phyloP scores from a whole-genome alignment of 2,329 filamentous ascomycete species.

The Cordyceps fumosorosea region DNA sequence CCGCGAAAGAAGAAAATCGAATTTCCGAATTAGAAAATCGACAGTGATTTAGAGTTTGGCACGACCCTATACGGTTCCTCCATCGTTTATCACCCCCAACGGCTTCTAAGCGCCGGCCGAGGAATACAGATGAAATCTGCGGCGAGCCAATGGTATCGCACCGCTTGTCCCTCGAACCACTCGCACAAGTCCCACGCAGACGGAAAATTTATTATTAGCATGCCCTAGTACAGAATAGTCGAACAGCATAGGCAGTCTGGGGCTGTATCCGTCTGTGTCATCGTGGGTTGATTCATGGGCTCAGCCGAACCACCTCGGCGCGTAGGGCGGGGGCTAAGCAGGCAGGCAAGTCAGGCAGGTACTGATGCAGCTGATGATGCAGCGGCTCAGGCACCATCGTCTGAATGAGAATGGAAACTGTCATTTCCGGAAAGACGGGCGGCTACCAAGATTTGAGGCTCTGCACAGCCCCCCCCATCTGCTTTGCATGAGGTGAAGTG shows the following conservation, averaged over 20 bases:
- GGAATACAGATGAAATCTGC: not conserved
- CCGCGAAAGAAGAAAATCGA: not conserved
- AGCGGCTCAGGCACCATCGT: not conserved
- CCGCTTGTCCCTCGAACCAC: not conserved
- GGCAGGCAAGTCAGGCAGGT: not conserved
- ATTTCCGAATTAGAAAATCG: not conserved
- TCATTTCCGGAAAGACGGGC: slow-evolving; percentile 4
- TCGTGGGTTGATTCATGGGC: not conserved
- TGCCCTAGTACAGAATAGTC: not conserved
- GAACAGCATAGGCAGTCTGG: not conserved
- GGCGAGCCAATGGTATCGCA: not conserved
- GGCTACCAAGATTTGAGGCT: slow-evolving; percentile 12
- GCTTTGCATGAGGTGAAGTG: not conserved
- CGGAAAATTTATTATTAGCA: slow-evolving; percentile 1
- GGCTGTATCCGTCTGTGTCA: not conserved
- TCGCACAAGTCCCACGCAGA: not conserved
- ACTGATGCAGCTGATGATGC: not conserved
- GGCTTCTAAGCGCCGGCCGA: slow-evolving; percentile 1
- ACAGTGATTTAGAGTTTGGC: not conserved
- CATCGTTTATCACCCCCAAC: not conserved
- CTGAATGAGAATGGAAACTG: slow-evolving; percentile 1
- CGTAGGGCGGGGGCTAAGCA: not conserved
- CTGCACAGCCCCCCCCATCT: slow-evolving; percentile 8
- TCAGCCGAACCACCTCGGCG: slow-evolving; percentile 1
- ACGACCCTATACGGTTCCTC: not conserved